Evolutionary conservation across 257 asterid genomes (phyloP).

Genomic region (Handroanthus guayacan): DNA sequence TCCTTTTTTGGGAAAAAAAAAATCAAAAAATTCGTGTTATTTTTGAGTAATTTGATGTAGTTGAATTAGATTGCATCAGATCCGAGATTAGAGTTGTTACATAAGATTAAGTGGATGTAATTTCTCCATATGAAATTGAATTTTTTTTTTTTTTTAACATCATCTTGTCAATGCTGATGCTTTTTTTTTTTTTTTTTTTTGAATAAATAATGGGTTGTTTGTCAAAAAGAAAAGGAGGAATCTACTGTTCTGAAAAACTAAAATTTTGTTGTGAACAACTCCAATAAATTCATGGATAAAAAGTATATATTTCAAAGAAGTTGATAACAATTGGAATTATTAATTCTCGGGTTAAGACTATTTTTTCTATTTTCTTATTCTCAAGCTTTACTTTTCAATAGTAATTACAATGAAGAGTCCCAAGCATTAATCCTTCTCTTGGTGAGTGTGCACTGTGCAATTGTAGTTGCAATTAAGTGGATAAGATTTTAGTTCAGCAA

Average conservation of each 20-base stretch:
- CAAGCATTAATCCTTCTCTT: no score
- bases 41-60: constrained; percentile 31
- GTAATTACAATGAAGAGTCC: no score
- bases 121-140: neutral
- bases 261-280: no score
- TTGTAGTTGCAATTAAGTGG: neutral
- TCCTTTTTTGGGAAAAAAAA: constrained; percentile 1
- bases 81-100: constrained; percentile 28
- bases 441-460: neutral
- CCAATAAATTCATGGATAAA: no score
- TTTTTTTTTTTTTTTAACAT: neutral
- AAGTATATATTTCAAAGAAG: no score
- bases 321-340: no score
- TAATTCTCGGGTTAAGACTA: no score
- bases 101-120: constrained; percentile 8
- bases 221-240: neutral
- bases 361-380: no score
- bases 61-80: constrained; percentile 25
- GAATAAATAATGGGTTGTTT: neutral
- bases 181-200: neutral
- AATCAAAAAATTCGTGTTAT: constrained; percentile 21
- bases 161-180: neutral
- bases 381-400: no score
- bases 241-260: no score
- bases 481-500: neutral